Evolutionary conservation across 2,329 filamentous ascomycete genomes (phyloP), one percentile per base, ranked within the genome.

Genomic region (Penicillium aurantiogriseum): DNA sequence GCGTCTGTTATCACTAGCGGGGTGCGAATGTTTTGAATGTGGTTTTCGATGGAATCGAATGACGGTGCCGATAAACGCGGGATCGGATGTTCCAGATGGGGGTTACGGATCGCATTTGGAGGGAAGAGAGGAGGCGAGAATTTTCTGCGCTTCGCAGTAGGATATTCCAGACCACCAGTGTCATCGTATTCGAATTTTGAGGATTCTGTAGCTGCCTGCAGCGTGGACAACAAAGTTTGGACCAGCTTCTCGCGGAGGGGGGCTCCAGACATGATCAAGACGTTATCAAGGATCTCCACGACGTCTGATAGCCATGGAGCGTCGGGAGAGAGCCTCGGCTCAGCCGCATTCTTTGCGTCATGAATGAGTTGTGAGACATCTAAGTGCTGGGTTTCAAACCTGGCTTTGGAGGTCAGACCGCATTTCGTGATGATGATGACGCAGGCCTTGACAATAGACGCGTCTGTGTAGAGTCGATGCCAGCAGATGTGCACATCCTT

Each of bases 261-360:
- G 0, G 83, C 88, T 1, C 89, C 90, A 0, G 90, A 85, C 53
- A 92, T 83, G 45, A 96, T 90, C 44, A 95, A 74, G 0, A 89
- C 87, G 71, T 87, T 85, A 67, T 97, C 92, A 2, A 97, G 80
- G 1, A 81, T 76, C 52, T 81, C 80, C 35, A 96, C 83, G 2
- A 89, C 78, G 2, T 79, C 72, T 35, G 84, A 80, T 4, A 92
- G 69, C 74, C 80, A 84, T 33, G 76, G 65, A 35, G 65, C 61
- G 8, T 64, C 48, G 39, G 64, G 38, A 33, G 60, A 50, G 27
- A 70, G 62, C 29, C 66, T 63, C 7, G 63, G 55, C 2, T 62
- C 58, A 11, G 44, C 53, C 8, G 45, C 13, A 17, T 54, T 56
- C 15, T 60, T 48, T 9, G 67, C 35, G 3, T 66, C 49, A 25